Conservation (phyloP, 345 rosid species). For the Eucalyptus urophylla region DNA sequence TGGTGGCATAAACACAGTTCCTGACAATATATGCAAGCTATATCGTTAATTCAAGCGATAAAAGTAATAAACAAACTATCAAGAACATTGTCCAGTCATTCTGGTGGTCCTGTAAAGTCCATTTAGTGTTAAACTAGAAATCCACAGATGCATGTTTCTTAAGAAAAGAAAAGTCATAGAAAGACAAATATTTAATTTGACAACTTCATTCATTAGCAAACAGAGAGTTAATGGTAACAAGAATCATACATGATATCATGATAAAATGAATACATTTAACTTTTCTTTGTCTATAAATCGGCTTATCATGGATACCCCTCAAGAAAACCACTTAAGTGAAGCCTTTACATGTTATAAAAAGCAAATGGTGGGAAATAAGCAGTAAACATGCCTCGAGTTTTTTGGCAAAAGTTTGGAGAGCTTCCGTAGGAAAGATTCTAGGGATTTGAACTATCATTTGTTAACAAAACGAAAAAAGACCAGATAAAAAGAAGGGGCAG, state of each 20-base stretch:
- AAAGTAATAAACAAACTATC: too few relatives aligned
- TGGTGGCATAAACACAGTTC: too few relatives aligned
- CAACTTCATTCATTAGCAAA: too few relatives aligned
- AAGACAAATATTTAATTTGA: too few relatives aligned
- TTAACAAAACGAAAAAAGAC: neutral
- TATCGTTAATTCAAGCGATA: too few relatives aligned
- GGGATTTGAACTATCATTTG: neutral
- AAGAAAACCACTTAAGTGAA: neutral
- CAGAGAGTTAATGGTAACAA: neutral
- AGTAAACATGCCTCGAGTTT: neutral
- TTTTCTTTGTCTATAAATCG: neutral
- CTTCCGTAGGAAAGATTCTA: neutral
- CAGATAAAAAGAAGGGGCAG: neutral
- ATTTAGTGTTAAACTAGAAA: too few relatives aligned
- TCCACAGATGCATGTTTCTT: too few relatives aligned
- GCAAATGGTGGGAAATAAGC: neutral
- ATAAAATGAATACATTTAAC: neutral
- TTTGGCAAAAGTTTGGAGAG: neutral
- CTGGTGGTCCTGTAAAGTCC: too few relatives aligned
- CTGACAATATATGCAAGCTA: too few relatives aligned
- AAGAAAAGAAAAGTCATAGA: too few relatives aligned
- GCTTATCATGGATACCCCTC: neutral
- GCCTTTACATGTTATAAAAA: neutral
- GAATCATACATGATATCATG: conserved; percentile 37
- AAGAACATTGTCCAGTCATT: too few relatives aligned